These are phyloP conservation scores for Candida krabiensis DNA, from an alignment of 805 yeast species.

Conservation along the genomic window DNA sequence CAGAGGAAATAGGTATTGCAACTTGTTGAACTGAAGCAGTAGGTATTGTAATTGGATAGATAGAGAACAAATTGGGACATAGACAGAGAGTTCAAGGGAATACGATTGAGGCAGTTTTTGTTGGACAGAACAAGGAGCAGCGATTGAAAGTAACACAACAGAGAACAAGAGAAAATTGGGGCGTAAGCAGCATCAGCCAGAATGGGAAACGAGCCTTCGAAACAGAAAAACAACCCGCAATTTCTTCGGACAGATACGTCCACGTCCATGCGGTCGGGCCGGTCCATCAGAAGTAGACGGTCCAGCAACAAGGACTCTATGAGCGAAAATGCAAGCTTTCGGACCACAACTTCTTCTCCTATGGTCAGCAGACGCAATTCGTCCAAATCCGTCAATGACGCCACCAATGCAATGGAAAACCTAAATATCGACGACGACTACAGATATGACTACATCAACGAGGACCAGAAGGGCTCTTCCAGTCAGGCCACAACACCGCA, in stretches of 20 bases:
- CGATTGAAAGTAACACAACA: no score
- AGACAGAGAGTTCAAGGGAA: no score
- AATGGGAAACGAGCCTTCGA: constrained; percentile 38
- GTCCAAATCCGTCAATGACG: constrained; percentile 21
- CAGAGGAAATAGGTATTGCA: constrained; percentile 6
- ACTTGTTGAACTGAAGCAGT: no score
- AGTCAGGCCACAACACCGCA: constrained; percentile 12
- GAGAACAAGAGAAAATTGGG: no score
- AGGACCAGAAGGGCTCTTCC: constrained; percentile 9
- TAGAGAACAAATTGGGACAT: no score
- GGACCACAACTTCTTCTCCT: constrained; percentile 24
- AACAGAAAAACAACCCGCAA: constrained; percentile 26
- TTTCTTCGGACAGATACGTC: constrained; percentile 33
- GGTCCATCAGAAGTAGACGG: constrained; percentile 30
- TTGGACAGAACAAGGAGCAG: no score
- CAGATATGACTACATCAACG: constrained; percentile 24
- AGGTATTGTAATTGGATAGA: no score
- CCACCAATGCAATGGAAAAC: constrained; percentile 17
- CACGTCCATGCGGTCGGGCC: constrained; percentile 29
- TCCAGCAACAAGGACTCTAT: constrained; percentile 21
- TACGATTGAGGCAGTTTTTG: no score
- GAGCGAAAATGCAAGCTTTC: constrained; percentile 21
- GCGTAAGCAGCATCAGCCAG: no score
- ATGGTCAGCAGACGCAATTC: constrained; percentile 28
- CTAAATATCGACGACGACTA: constrained; percentile 19